Percentiles rank a stretch among this genome's conserved stretches.
Conservation (phyloP, 352 stramenopile species). For the Pythium rhizo-oryzae region DNA sequence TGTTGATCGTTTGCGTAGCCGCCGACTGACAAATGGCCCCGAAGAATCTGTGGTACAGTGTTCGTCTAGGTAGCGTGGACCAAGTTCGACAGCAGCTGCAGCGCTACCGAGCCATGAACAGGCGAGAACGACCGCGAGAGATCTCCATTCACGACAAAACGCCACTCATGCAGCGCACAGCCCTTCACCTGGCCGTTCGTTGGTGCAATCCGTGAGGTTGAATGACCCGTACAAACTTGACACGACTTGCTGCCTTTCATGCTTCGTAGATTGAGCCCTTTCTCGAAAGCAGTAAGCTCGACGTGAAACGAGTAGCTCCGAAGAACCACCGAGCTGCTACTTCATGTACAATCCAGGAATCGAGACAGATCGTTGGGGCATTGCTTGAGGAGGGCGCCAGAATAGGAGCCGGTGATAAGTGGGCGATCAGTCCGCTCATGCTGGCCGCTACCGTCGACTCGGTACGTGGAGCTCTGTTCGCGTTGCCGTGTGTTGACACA, state of each 20-base stretch:
- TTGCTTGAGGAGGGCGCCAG: conserved; percentile 20
- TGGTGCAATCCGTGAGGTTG: not conserved
- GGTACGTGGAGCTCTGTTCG: conserved; percentile 18
- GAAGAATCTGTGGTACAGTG: conserved; percentile 25
- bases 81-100: conserved; percentile 7
- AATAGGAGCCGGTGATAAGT: conserved; percentile 42
- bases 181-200: conserved; percentile 45
- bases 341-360: not conserved
- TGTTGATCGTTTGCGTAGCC: not conserved
- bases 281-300: not conserved
- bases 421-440: conserved; percentile 68
- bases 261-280: conserved; percentile 2
- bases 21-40: not conserved
- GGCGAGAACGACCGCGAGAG: not conserved
- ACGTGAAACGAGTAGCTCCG: not conserved
- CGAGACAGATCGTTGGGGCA: not conserved
- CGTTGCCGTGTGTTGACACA: not conserved
- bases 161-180: conserved; percentile 34
- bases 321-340: not conserved
- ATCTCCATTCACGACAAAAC: conserved; percentile 35
- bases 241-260: not conserved
- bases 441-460: conserved; percentile 41
- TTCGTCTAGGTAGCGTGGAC: not conserved
- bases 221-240: not conserved
- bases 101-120: not conserved